phyloP scores from a whole-genome alignment of 1,284 basidiomycete genomes.

The Athelia psychrophila region DNA sequence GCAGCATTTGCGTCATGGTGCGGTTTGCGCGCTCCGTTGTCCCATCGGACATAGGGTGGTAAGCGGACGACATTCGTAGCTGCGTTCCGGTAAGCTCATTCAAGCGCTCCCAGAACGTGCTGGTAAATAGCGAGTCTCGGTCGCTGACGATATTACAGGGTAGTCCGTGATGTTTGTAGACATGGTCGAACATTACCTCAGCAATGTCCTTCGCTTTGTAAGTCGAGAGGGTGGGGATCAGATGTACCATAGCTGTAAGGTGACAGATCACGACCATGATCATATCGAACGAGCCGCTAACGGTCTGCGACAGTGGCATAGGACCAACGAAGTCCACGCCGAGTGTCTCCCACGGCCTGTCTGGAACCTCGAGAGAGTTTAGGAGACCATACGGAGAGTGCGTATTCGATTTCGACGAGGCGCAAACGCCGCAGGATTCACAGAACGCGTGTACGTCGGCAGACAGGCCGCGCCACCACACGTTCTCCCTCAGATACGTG shows the following conservation, averaged over 20 bases:
- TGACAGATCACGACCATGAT: slow-evolving; percentile 31
- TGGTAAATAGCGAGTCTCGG: slow-evolving; percentile 6
- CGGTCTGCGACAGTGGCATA: slow-evolving; percentile 23
- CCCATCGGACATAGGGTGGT: slow-evolving; percentile 28
- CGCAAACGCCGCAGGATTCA: slow-evolving; percentile 21
- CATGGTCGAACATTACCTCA: slow-evolving; percentile 18
- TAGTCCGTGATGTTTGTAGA: slow-evolving; percentile 17
- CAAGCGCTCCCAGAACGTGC: slow-evolving; percentile 9
- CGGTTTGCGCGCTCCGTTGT: slow-evolving; percentile 17
- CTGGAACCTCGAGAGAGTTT: slow-evolving; percentile 17
- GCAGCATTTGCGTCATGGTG: slow-evolving; percentile 17
- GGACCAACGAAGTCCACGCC: slow-evolving; percentile 37
- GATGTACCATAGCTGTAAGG: slow-evolving; percentile 29
- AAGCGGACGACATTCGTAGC: slow-evolving; percentile 23
- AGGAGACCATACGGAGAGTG: slow-evolving; percentile 22
- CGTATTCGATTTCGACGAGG: slow-evolving; percentile 18
- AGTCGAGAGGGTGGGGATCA: slow-evolving; percentile 19
- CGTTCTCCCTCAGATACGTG: slow-evolving; percentile 19
- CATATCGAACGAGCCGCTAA: slow-evolving; percentile 24
- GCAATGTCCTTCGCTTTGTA: slow-evolving; percentile 16
- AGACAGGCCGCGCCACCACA: slow-evolving; percentile 27
- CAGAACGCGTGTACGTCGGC: slow-evolving; percentile 21
- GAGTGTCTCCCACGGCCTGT: slow-evolving; percentile 25
- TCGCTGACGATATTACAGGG: slow-evolving; percentile 9
- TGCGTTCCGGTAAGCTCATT: slow-evolving; percentile 12